Evolutionary conservation across 2,329 filamentous ascomycete genomes (phyloP), one percentile per base, ranked within the genome.

Genomic region (Myriosclerotinia curreyana): DNA sequence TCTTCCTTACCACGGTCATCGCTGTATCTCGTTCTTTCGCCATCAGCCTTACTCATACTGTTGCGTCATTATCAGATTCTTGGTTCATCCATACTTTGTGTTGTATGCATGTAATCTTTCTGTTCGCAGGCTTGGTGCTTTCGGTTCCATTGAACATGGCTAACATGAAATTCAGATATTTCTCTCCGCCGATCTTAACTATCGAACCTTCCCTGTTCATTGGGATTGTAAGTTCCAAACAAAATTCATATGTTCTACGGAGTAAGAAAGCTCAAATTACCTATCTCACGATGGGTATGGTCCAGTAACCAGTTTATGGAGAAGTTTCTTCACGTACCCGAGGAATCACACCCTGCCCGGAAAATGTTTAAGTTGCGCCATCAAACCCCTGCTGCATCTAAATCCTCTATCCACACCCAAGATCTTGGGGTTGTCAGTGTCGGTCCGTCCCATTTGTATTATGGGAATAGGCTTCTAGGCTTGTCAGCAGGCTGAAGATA

Each of bases 1-100:
- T 71, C 68, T 66, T 66, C 50, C 52, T 46, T 46, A 17, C 66
- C 67, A 69, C 70, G 68, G 65, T 69, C 61, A 66, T 66, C 53
- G 66, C 51, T 62, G 60, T 62, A 34, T 52, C 60, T 62, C 25
- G 51, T 56, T 46, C 36, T 59, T 62, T 44, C 34, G 25, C 53
- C 28, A 58, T 63, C 44, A 63, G 52, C 53, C 52, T 63, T 52
- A 59, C 48, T 42, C 44, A 50, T 15, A 36, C 50, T 50, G 17
- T 51, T 63, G 55, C 55, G 55, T 59, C 55, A 59, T 58, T 36
- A 54, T 58, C 28, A 22, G 54, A 48, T 58, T 9, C 46, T 44
- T 34, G 42, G 54, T 36, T 58, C 54, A 49, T 56, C 60, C 44
- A 44, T 49, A 55, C 42, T 58, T 25, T 38, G 20, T 40, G 11